These are phyloP conservation scores for Triticum timopheevii DNA, from an alignment of 176 grass and related monocot genomes.

Conservation along the genomic window DNA sequence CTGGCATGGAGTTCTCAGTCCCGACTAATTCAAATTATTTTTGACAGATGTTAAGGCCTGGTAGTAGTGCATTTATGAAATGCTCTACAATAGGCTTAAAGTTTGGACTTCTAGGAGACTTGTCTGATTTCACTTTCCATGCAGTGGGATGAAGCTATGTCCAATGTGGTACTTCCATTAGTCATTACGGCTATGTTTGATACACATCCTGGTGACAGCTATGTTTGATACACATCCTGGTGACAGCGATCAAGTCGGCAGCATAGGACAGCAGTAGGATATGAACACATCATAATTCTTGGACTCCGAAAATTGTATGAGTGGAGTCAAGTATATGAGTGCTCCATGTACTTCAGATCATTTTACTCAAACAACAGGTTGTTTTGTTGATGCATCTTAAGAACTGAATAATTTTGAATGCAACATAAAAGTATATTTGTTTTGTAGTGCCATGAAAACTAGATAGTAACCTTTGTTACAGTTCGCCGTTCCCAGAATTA, in stretches of 20 bases:
- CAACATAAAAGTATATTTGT: background rate
- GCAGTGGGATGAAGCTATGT: background rate
- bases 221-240: background rate
- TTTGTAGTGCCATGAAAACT: background rate
- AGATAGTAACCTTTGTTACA: background rate
- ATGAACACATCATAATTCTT: conserved; percentile 7
- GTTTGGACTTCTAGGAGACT: conserved; percentile 30
- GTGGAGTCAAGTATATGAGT: background rate
- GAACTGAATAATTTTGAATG: background rate
- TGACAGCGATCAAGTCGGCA: conserved; percentile 20
- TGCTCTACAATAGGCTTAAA: background rate
- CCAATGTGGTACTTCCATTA: background rate
- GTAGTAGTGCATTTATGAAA: conserved; percentile 16
- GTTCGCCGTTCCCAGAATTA: background rate
- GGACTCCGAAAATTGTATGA: background rate
- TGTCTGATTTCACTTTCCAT: conserved; percentile 42
- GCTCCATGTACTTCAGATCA: conserved; percentile 3
- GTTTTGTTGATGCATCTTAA: background rate
- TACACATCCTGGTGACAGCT: background rate
- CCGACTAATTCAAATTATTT: background rate
- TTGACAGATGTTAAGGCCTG: background rate
- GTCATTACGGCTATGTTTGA: background rate
- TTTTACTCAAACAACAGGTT: background rate
- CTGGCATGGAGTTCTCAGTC: background rate
- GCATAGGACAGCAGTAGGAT: background rate